Percentiles rank a stretch among this genome's conserved stretches.
These are phyloP conservation scores for Starmerella bacillaris DNA, from an alignment of 805 yeast species.

Conservation along the genomic window DNA sequence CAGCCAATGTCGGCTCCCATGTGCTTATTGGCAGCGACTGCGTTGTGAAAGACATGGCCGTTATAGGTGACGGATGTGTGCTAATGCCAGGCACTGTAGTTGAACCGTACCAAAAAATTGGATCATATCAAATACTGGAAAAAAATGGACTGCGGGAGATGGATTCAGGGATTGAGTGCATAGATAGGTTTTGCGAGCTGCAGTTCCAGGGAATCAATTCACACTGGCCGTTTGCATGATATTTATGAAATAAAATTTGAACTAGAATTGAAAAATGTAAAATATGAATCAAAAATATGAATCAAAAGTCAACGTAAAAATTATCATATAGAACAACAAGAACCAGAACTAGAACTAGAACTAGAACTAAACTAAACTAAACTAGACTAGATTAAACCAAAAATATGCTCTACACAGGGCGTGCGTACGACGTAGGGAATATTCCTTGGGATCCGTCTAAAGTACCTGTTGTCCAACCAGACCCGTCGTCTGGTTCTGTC, in stretches of 20 bases:
- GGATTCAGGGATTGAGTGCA: constrained; percentile 20
- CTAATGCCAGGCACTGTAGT: constrained; percentile 20
- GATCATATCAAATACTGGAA: no score
- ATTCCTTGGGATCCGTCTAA: constrained; percentile 45
- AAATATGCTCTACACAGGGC: constrained; percentile 4
- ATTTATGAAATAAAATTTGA: no score
- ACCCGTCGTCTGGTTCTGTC: constrained; percentile 46
- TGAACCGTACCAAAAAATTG: constrained; percentile 24
- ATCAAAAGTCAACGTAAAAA: no score
- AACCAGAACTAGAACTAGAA: no score
- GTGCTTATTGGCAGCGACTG: constrained; percentile 24
- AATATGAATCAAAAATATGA: no score
- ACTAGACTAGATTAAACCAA: background rate
- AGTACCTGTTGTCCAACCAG: constrained; percentile 93
- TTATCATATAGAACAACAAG: constrained; percentile 19
- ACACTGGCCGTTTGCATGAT: no score
- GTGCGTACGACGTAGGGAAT: constrained; percentile 63
- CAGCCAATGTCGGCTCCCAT: constrained; percentile 26
- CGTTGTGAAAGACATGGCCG: constrained; percentile 22
- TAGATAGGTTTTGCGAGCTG: constrained; percentile 21
- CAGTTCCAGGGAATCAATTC: no score
- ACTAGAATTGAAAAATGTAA: no score
- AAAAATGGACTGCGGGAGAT: no score
- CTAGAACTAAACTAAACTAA: background rate
- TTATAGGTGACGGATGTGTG: constrained; percentile 25